Percentiles rank a stretch among this genome's conserved stretches.
These are phyloP conservation scores for Pseudofabraea citricarpa DNA, from an alignment of 2,329 filamentous ascomycete species.

Conservation along the genomic window DNA sequence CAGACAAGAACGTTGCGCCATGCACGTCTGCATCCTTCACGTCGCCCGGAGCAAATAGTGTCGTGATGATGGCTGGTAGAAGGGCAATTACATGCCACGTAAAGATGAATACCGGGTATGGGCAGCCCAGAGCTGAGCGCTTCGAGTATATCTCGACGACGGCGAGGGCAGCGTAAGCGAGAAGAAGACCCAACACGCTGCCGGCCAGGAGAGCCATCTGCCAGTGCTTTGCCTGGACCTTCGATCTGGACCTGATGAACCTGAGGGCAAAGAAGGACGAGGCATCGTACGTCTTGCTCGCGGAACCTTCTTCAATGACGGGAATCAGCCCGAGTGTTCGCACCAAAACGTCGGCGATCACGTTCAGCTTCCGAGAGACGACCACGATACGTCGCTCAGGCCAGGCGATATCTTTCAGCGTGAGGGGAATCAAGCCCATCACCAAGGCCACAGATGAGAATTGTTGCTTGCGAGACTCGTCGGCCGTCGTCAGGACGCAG, in stretches of 20 bases:
- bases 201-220: too few relatives aligned
- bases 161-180: slow-evolving; percentile 17
- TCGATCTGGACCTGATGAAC: too few relatives aligned
- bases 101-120: slow-evolving; percentile 21
- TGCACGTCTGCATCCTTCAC: background rate
- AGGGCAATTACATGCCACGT: slow-evolving; percentile 23
- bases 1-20: background rate
- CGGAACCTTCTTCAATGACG: background rate
- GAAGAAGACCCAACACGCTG: slow-evolving; percentile 14
- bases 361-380: slow-evolving; percentile 15
- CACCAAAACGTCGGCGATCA: slow-evolving; percentile 20
- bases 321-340: slow-evolving; percentile 15
- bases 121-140: slow-evolving; percentile 26
- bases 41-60: slow-evolving; percentile 9
- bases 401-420: slow-evolving; percentile 29
- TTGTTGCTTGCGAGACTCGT: slow-evolving; percentile 28
- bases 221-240: too few relatives aligned
- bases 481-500: slow-evolving; percentile 22
- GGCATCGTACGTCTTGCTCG: background rate
- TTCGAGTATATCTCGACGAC: slow-evolving; percentile 28
- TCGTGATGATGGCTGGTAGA: slow-evolving; percentile 22
- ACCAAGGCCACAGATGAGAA: slow-evolving; percentile 26
- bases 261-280: background rate
- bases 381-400: slow-evolving; percentile 22
- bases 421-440: slow-evolving; percentile 29